Percentiles rank a stretch among this genome's conserved stretches.
These are phyloP conservation scores for Curvularia sp. DNA, from an alignment of 2,329 filamentous ascomycete genomes.

Conservation along the genomic window DNA sequence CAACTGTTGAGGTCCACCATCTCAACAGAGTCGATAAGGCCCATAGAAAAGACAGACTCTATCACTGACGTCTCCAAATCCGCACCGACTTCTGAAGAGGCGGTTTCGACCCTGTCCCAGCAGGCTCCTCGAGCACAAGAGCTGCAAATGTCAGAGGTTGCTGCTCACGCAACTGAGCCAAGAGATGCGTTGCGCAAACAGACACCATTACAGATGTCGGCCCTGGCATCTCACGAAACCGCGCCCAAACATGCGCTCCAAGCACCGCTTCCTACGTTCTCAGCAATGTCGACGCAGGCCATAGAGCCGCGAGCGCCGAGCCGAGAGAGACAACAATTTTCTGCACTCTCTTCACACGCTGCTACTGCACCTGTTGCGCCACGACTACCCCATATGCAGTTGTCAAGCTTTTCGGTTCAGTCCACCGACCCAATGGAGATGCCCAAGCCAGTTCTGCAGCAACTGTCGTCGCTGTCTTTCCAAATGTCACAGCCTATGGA, in stretches of 20 bases:
- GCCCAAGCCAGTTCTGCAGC: slow-evolving; percentile 18
- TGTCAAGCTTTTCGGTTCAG: slow-evolving; percentile 33
- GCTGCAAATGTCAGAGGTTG: slow-evolving; percentile 21
- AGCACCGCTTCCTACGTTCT: slow-evolving; percentile 29
- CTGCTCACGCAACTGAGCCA: slow-evolving; percentile 26
- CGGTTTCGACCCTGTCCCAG: neutral
- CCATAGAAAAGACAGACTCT: slow-evolving; percentile 17
- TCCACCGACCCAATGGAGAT: slow-evolving; percentile 35
- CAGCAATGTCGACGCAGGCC: slow-evolving; percentile 31
- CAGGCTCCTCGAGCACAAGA: neutral
- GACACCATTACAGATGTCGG: slow-evolving; percentile 36
- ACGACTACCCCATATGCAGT: slow-evolving; percentile 22
- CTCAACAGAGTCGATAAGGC: slow-evolving; percentile 39
- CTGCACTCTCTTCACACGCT: slow-evolving; percentile 23
- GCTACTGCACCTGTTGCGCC: slow-evolving; percentile 28
- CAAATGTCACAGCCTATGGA: slow-evolving; percentile 38
- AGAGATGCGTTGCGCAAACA: slow-evolving; percentile 18
- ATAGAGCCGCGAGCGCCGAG: slow-evolving; percentile 24
- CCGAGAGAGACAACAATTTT: slow-evolving; percentile 22
- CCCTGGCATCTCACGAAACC: slow-evolving; percentile 37
- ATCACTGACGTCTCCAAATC: slow-evolving; percentile 1
- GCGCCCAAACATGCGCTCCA: slow-evolving; percentile 33
- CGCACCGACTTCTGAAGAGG: slow-evolving; percentile 7
- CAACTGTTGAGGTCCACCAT: slow-evolving; percentile 42
- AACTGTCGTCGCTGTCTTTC: slow-evolving; percentile 32